Evolutionary conservation across 2,329 filamentous ascomycete species (phyloP), one percentile per base, ranked within the genome.

Genomic region (Ilyonectria sp.): DNA sequence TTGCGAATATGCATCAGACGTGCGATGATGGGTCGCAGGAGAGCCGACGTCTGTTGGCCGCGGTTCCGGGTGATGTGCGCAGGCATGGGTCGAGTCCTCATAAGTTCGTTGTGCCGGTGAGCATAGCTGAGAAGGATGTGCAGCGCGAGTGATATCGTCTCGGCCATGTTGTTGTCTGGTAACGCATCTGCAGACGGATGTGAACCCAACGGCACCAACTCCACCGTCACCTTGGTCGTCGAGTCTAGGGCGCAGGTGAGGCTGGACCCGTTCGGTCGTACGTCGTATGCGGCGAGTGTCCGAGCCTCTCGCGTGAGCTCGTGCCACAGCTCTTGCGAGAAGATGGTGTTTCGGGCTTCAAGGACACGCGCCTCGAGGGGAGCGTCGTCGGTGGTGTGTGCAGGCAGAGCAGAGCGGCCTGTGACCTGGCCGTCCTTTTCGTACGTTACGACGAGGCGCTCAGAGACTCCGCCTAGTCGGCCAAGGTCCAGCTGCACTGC

Each of bases 321-420:
- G 73, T 97, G 91, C 87, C 94, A 98, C 2, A 99, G 83, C 78
- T 99, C 96, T 76, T 95, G 91, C 31, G 93, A 90, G 74, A 93
- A 94, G 21, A 95, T 86, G 56, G 92, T 94, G 79, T 96, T 92
- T 63, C 93, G 87, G 2, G 93, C 92, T 73, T 93, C 89, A 19
- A 91, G 88, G 35, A 97, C 93, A 10, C 91, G 87, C 33, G 89
- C 85, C 71, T 94, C 90, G 9, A 95, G 83, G 1, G 76, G 77
- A 7, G 74, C 71, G 43, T 91, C 87, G 40, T 89, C 86, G 29
- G 85, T 83, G 6, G 89, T 81, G 2, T 87, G 85, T 47, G 85
- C 83, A 4, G 88, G 87, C 10, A 86, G 77, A 33, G 79, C 77
- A 11, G 86, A 88, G 60, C 83, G 84, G 43, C 93, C 94, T 4